Conservation (phyloP, 2,329 filamentous ascomycete species). For the Pseudocercospora vitis region DNA sequence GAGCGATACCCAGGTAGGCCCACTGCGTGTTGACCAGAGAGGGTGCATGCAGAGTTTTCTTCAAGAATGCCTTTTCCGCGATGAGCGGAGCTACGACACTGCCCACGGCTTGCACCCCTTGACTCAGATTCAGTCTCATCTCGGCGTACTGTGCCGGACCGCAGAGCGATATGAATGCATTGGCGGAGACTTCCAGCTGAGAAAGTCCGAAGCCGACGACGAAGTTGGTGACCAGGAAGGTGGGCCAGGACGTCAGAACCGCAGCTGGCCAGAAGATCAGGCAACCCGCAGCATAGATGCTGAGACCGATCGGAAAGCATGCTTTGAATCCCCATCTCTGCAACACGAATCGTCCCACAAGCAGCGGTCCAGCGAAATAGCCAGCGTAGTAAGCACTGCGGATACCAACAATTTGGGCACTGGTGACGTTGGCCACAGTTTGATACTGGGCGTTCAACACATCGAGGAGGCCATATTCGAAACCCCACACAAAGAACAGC, state of each 20-base stretch:
- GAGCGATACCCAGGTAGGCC: slow-evolving; percentile 63
- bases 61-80: slow-evolving; percentile 59
- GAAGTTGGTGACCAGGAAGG: slow-evolving; percentile 63
- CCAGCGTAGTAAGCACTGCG: slow-evolving; percentile 70
- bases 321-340: slow-evolving; percentile 63
- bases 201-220: slow-evolving; percentile 62
- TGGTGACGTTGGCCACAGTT: slow-evolving; percentile 59
- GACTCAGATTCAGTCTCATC: slow-evolving; percentile 60
- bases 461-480: slow-evolving; percentile 84
- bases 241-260: slow-evolving; percentile 60
- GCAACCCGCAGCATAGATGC: slow-evolving; percentile 62
- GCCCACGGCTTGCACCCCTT: slow-evolving; percentile 62
- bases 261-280: slow-evolving; percentile 66
- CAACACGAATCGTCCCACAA: slow-evolving; percentile 62
- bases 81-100: slow-evolving; percentile 60
- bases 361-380: slow-evolving; percentile 68
- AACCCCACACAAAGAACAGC: slow-evolving; percentile 85
- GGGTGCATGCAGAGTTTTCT: slow-evolving; percentile 47
- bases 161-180: slow-evolving; percentile 63
- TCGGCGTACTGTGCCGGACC: slow-evolving; percentile 62
- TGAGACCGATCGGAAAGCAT: slow-evolving; percentile 60
- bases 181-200: slow-evolving; percentile 60
- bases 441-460: slow-evolving; percentile 73
- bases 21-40: slow-evolving; percentile 63
- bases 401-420: slow-evolving; percentile 64